Base-by-base conservation (phyloP, 345 rosid genomes). In the Mallotus nudiflorus region DNA sequence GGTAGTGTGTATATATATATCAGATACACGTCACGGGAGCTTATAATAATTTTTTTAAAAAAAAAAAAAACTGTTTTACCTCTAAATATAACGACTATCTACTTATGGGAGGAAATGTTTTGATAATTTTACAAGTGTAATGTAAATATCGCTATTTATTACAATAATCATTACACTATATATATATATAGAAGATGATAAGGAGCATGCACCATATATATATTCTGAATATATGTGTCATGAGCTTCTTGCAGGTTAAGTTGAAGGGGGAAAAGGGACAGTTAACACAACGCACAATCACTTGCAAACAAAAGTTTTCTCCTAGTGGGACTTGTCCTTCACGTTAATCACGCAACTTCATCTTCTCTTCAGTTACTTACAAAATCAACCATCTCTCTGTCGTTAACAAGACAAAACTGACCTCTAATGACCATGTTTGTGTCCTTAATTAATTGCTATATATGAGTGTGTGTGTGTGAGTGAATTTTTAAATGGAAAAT, bases 341-440 rank as follows among this genome's bases (percentile, higher is more conserved):
- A 84, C 87, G 87, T 74, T 84, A 81, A 73, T 84, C 87, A 76
- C 76, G 87, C 81, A 68, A 49, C 72, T 56, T 78, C 79, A 61
- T 68, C 57, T 46, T 54, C 65, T 40, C 75, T 52, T 55, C 58
- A 22, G 37, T 65, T 58, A 37, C 74, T 70, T 35, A 27, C 68
- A 48, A 0, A 49, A 20, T 28, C 29, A 6, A 6, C 62, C 66
- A 58, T 72, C 68, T 49, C 29, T 15, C 40, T 28, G 57, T 52
- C 37, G 3, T 33, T 33, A 6, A 6, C 37, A 33, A 33, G 37
- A 33, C 37, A 33, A 33, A 33, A 33, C 4, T 33, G 37, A 33
- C 12, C 11, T n/a, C 37, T 45, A 18, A 15, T 42, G 8, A 20
- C 1, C 15, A 3, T 33, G 3, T 20, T 9, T 5, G 33, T 60